phyloP scores from a whole-genome alignment of 257 asterid species.

The Perilla frutescens region DNA sequence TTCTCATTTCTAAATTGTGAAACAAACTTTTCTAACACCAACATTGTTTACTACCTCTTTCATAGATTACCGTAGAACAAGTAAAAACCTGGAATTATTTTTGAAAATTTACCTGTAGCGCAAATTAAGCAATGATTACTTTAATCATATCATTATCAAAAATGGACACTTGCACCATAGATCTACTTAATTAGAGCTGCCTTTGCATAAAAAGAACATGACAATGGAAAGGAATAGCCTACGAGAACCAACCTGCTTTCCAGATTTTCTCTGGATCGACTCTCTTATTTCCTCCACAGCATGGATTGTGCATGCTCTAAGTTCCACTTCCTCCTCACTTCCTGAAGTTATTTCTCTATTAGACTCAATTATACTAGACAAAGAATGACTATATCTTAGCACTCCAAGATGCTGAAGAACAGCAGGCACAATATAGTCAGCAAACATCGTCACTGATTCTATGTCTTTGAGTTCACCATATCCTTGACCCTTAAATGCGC shows the following conservation, averaged over 20 bases:
- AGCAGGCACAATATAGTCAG: conserved; percentile 96
- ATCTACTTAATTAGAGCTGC: conserved; percentile 7
- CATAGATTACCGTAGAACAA: neutral
- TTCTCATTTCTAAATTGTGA: neutral
- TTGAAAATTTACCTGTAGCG: neutral
- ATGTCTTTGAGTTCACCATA: conserved; percentile 84
- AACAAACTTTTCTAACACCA: neutral
- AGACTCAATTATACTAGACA: conserved; percentile 52
- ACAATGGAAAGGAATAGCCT: conserved; percentile 14
- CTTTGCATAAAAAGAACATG: neutral
- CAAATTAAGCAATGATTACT: conserved; percentile 1
- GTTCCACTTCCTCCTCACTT: conserved; percentile 96
- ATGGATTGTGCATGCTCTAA: conserved; percentile 87
- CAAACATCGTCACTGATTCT: conserved; percentile 85
- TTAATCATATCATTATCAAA: neutral
- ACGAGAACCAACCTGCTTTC: conserved; percentile 69
- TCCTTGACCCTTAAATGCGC: conserved; percentile 92
- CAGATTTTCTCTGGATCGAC: conserved; percentile 58
- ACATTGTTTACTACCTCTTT: neutral
- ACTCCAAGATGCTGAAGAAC: conserved; percentile 94
- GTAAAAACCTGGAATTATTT: neutral
- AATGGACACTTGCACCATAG: neutral
- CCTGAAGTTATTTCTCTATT: conserved; percentile 73
- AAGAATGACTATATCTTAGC: conserved; percentile 66
- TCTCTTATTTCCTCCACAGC: conserved; percentile 95